Evolutionary conservation across 164 flowering plant species (phyloP).

Genomic region (Nymphaea thermarum): DNA sequence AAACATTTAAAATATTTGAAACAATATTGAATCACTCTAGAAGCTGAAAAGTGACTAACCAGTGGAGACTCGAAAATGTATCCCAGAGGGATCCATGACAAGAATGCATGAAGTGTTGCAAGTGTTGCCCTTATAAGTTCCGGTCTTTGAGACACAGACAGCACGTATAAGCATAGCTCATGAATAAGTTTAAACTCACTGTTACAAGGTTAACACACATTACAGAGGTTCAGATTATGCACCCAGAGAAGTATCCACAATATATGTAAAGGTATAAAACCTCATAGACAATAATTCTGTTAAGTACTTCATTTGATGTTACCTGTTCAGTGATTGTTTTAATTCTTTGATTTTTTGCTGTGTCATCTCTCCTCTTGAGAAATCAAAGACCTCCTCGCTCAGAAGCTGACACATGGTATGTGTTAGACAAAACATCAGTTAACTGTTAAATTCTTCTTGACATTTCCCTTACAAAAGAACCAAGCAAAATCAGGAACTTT

Average conservation of each 20-base stretch:
- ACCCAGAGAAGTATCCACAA: neutral
- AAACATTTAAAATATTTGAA: neutral
- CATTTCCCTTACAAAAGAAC: neutral
- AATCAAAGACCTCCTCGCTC: conserved; percentile 98
- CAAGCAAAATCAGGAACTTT: neutral
- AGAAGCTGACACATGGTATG: conserved; percentile 47
- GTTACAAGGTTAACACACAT: conserved; percentile 8
- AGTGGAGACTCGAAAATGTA: conserved; percentile 94
- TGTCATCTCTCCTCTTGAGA: conserved; percentile 99
- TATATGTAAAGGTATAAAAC: no score
- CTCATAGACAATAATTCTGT: neutral
- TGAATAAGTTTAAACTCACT: conserved; percentile 99
- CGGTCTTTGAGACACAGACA: conserved; percentile 87
- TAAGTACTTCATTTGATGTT: neutral
- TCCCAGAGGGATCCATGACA: conserved; percentile 98
- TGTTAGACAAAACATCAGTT: neutral
- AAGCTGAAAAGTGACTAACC: conserved; percentile 35
- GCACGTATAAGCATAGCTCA: conserved; percentile 94
- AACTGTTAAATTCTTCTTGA: neutral
- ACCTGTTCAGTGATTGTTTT: conserved; percentile 94
- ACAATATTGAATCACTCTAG: neutral
- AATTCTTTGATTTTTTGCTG: conserved; percentile 95
- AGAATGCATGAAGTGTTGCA: conserved; percentile 93
- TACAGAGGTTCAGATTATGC: neutral
- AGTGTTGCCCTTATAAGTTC: conserved; percentile 92